A percentile compares a stretch with the other conserved stretches of the same genome.
These are phyloP conservation scores for Euphrasia confusa DNA, from an alignment of 257 asterid genomes.

Conservation along the genomic window DNA sequence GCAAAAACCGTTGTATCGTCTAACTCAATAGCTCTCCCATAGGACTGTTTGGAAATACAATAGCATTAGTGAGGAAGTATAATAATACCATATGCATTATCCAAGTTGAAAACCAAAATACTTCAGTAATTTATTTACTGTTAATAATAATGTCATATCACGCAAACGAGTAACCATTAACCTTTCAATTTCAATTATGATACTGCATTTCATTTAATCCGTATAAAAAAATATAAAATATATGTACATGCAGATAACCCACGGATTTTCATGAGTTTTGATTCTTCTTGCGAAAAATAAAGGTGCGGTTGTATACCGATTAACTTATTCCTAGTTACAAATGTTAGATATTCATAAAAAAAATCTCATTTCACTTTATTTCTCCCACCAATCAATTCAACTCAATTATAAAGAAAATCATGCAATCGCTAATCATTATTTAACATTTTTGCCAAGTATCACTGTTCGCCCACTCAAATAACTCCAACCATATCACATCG, in stretches of 20 bases:
- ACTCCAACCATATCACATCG: no score
- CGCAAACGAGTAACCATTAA: neutral
- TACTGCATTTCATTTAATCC: slow-evolving; percentile 7
- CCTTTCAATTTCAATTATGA: neutral
- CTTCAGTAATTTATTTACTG: neutral
- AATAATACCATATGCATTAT: slow-evolving; percentile 8
- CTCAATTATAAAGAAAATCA: no score
- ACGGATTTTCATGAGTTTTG: neutral
- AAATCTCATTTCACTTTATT: no score
- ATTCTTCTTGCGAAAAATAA: neutral
- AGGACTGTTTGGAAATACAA: slow-evolving; percentile 53
- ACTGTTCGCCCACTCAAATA: neutral
- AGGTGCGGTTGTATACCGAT: neutral
- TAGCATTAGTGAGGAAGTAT: slow-evolving; percentile 22
- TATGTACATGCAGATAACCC: slow-evolving; percentile 21
- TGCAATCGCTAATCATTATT: no score
- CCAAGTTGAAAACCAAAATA: slow-evolving; percentile 19
- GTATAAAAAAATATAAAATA: neutral
- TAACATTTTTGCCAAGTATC: no score
- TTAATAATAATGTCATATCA: neutral
- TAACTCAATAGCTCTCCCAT: slow-evolving; percentile 88
- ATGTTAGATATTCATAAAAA: no score
- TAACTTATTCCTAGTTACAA: no score
- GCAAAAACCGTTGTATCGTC: slow-evolving; percentile 82
- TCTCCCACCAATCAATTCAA: no score